These are phyloP conservation scores for Barnettozyma californica DNA, from an alignment of 805 yeast species.

Conservation along the genomic window DNA sequence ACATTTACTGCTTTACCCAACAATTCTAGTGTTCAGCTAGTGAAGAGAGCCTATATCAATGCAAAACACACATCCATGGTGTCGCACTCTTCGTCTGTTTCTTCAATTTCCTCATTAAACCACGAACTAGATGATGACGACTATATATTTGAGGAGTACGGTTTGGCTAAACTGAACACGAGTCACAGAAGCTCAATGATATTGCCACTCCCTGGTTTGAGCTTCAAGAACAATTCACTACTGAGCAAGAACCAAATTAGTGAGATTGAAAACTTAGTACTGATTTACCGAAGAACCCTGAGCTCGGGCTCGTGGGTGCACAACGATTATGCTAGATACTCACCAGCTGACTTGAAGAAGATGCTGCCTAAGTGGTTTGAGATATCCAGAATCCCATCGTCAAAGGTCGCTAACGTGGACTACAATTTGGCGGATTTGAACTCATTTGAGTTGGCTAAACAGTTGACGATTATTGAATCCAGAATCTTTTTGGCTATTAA, in stretches of 20 bases:
- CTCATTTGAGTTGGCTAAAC: slow-evolving; percentile 73
- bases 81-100: slow-evolving; percentile 33
- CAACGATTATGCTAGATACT: slow-evolving; percentile 15
- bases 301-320: slow-evolving; percentile 21
- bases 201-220: slow-evolving; percentile 23
- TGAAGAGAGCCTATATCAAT: slow-evolving; percentile 42
- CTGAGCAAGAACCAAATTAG: slow-evolving; percentile 25
- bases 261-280: slow-evolving; percentile 41
- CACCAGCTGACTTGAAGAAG: slow-evolving; percentile 19
- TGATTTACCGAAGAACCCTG: slow-evolving; percentile 49
- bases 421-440: slow-evolving; percentile 39
- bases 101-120: slow-evolving; percentile 28
- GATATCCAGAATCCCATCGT: slow-evolving; percentile 39
- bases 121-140: slow-evolving; percentile 29
- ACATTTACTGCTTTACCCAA: slow-evolving; percentile 9
- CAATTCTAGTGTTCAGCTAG: slow-evolving; percentile 36
- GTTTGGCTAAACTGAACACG: slow-evolving; percentile 40
- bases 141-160: slow-evolving; percentile 54
- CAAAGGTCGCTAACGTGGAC: slow-evolving; percentile 8
- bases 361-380: slow-evolving; percentile 48
- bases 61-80: slow-evolving; percentile 26
- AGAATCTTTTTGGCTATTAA: slow-evolving; percentile 56
- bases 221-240: slow-evolving; percentile 19
- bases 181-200: slow-evolving; percentile 38
- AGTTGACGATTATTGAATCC: slow-evolving; percentile 67